Percentiles rank a stretch among this genome's conserved stretches.
These are phyloP conservation scores for Alloascoidea africana DNA, from an alignment of 805 yeast species.

Conservation along the genomic window DNA sequence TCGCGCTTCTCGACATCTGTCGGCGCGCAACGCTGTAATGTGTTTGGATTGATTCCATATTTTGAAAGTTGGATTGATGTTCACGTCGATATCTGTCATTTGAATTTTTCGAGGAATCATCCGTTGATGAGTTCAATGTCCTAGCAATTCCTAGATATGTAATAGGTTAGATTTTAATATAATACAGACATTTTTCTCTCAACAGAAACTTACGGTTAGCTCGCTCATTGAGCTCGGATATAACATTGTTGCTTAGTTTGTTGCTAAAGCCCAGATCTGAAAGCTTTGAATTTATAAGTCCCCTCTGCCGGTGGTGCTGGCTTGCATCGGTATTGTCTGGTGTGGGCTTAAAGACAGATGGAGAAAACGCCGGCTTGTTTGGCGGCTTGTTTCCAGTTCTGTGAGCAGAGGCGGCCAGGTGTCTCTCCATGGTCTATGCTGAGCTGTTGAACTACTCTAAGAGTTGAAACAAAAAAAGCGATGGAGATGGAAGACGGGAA, in stretches of 20 bases:
- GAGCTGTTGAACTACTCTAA: background rate
- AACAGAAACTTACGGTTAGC: background rate
- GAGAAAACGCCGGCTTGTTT: too few relatives aligned
- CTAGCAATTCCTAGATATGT: background rate
- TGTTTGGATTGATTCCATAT: background rate
- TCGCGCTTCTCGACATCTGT: background rate
- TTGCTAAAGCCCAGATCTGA: constrained; percentile 1
- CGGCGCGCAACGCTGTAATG: background rate
- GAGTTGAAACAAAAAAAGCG: too few relatives aligned
- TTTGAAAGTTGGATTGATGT: background rate
- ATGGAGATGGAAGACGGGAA: too few relatives aligned
- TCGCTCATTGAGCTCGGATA: background rate
- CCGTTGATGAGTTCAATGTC: background rate
- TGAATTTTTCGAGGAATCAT: background rate
- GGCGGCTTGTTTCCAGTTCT: too few relatives aligned
- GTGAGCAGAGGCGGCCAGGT: too few relatives aligned
- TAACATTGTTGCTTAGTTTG: background rate
- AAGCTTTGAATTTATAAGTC: background rate
- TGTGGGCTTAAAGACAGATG: too few relatives aligned
- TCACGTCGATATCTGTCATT: background rate
- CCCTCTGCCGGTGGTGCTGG: background rate
- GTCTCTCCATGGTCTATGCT: background rate
- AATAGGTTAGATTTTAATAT: background rate
- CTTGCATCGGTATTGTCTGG: too few relatives aligned
- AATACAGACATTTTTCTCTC: constrained; percentile 12